phyloP scores from a whole-genome alignment of 768 basidiomycete species.

The Pseudohyphozyma bogoriensis region DNA sequence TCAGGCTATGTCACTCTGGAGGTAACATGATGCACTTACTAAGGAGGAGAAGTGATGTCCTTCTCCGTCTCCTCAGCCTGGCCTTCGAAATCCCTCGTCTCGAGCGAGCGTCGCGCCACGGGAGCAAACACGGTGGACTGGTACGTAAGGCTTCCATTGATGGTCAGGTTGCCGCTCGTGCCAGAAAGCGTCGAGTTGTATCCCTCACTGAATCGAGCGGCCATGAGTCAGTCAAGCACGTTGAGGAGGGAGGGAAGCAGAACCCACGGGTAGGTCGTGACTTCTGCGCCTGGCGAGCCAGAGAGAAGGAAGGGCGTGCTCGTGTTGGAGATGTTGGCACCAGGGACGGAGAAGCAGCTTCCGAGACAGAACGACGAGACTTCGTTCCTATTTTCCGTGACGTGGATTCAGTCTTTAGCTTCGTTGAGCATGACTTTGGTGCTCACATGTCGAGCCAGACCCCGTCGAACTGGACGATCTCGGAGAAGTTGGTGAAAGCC shows the following conservation, averaged over 20 bases:
- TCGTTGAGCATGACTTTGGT: too few species aligned
- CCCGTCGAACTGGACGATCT: constrained; percentile 49
- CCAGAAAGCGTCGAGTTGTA: constrained; percentile 56
- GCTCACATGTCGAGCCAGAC: constrained; percentile 66
- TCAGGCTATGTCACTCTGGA: too few species aligned
- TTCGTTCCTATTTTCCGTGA: too few species aligned
- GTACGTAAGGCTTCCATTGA: constrained; percentile 38
- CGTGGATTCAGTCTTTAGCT: constrained; percentile 20
- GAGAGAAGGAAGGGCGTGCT: too few species aligned
- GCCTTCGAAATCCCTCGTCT: too few species aligned
- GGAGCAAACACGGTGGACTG: not conserved
- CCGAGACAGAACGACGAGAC: constrained; percentile 53
- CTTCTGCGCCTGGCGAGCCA: too few species aligned
- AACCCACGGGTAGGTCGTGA: too few species aligned
- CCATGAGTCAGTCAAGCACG: too few species aligned
- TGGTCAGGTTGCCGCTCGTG: constrained; percentile 62
- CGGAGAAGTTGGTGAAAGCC: constrained; percentile 41
- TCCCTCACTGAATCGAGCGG: constrained; percentile 49
- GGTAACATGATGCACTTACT: too few species aligned
- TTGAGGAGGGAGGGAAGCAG: too few species aligned
- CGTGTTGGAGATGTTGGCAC: too few species aligned
- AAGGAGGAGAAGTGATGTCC: not conserved
- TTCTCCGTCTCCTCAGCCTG: not conserved
- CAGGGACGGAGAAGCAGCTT: constrained; percentile 43
- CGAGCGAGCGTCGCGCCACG: not conserved